These are phyloP conservation scores for Cyclocybe aegerita DNA, from an alignment of 768 basidiomycete genomes.

Conservation along the genomic window DNA sequence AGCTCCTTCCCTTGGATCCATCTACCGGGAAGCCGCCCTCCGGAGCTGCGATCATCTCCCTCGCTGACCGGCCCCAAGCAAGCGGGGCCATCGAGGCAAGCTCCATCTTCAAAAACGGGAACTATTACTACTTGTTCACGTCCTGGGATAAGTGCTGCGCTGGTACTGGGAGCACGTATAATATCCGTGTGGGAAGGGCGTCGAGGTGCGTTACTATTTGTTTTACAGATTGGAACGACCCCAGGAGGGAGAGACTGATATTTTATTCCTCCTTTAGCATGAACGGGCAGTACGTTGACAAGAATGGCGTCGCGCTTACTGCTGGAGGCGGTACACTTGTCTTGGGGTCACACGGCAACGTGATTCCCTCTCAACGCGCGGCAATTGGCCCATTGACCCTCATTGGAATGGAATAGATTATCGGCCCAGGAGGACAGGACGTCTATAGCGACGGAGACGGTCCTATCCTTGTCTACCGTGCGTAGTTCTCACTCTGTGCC, in stretches of 20 bases:
- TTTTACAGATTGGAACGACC: not conserved
- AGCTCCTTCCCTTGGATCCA: conserved; percentile 36
- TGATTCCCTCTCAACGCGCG: conserved; percentile 18
- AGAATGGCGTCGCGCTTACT: conserved; percentile 41
- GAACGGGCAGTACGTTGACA: conserved; percentile 46
- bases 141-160: conserved; percentile 56
- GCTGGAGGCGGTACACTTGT: conserved; percentile 55
- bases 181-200: conserved; percentile 57
- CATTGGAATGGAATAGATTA: conserved; percentile 28
- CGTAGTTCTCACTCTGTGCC: conserved; percentile 16
- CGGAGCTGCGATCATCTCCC: conserved; percentile 36
- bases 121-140: conserved; percentile 54
- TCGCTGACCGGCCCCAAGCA: conserved; percentile 44
- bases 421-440: conserved; percentile 58
- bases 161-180: conserved; percentile 54
- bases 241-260: not conserved
- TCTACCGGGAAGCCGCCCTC: conserved; percentile 39
- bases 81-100: conserved; percentile 51
- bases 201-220: conserved; percentile 28
- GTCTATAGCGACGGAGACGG: conserved; percentile 44
- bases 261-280: conserved; percentile 24
- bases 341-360: conserved; percentile 41
- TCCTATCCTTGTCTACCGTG: conserved; percentile 50
- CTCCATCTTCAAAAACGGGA: conserved; percentile 40
- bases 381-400: not conserved